Evolutionary conservation across 805 yeast species (phyloP), one percentile per base, ranked within the genome.

Genomic region (Starmerella apis): DNA sequence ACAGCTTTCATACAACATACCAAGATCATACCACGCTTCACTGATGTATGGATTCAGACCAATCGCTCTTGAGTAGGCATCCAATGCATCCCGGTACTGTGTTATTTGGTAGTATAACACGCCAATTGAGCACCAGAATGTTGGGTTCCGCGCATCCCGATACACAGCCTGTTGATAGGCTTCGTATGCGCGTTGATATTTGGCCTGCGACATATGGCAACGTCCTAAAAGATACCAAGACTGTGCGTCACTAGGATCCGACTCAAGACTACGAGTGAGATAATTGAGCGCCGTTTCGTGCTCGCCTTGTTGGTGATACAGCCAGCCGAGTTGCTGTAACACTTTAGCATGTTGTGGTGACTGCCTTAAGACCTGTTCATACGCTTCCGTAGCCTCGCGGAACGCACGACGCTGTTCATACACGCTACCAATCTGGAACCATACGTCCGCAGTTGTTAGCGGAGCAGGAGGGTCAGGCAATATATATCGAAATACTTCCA

Each of bases 121-220:
- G 65, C 98, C 98, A 61, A 83, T 83, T 28, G 86, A 80, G 65
- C 92, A 83, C 98, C 98, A 92, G 72, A 92, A 92, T 1, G 96
- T 92, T 51, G 98, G 97, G 66, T 92, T 92, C 65, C 96, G 77
- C 33, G 94, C 83, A 67, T 92, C 97, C 56, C 96, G 77, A 66
- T 92, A 92, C 52, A 92, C 98, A 11, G 97, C 97, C 65, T 88
- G 96, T 70, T 92, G 98, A 77, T 90, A 92, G 0, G 96, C 94
- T 64, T 92, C 97, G 68, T 90, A 92, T 1, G 98, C 97, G 45
- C 92, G 87, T 53, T 92, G 83, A 70, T 87, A 92, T 66, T 90
- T 95, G 57, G 85, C 87, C 61, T 90, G 79, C 35, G 95, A 82
- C 97, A 92, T 90, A 71, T 90, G 94, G 56, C 94, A 94, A 58